Base-by-base conservation (phyloP, 257 asterid genomes). In the Anisodus tanguticus region DNA sequence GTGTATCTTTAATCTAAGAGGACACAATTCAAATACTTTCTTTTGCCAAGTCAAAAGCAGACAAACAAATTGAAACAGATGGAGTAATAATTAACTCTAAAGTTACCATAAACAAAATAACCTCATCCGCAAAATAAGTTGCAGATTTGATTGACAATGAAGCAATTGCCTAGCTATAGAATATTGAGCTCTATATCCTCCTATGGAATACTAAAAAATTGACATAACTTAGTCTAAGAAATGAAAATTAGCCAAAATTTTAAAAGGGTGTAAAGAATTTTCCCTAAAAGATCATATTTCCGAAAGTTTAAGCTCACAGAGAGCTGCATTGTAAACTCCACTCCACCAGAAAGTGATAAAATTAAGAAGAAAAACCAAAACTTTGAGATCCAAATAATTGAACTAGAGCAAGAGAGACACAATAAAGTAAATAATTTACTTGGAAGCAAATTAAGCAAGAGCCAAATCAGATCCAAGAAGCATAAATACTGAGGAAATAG, bases 391-490 rank as follows among this genome's bases (percentile, higher is more conserved):
- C 82, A 53, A 43, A 55, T 37, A 45, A 22, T 49, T 79, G 35
- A 85, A 70, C 39, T 41, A 63, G 55, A 72, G 82, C 39, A 71
- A 17, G 43, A 82, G 19, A 54, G 82, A 70, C 39, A 16, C 35
- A 17, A 35, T 31, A 19, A 86, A 71, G 43, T 49, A 88, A 76
- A 55, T 68, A 26, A 45, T 9, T n/a, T 43, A 39, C 8, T 31
- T 11, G 47, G 17, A 47, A 81, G 57, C 45, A 45, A 12, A 51
- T 68, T 83, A 12, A 82, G 26, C 53, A 3, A 58, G 9, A 19
- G 35, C 78, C 54, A 82, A 79, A 76, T 51, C 86, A 85, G 90
- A 90, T 88, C 92, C 85, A 82, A 80, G 68, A 69, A 74, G 53
- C 79, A 47, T 66, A 47, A 47, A 72, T 31, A 31, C 35, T 31